phyloP scores from a whole-genome alignment of 2,329 filamentous ascomycete species.

The Cladosporium sp. region DNA sequence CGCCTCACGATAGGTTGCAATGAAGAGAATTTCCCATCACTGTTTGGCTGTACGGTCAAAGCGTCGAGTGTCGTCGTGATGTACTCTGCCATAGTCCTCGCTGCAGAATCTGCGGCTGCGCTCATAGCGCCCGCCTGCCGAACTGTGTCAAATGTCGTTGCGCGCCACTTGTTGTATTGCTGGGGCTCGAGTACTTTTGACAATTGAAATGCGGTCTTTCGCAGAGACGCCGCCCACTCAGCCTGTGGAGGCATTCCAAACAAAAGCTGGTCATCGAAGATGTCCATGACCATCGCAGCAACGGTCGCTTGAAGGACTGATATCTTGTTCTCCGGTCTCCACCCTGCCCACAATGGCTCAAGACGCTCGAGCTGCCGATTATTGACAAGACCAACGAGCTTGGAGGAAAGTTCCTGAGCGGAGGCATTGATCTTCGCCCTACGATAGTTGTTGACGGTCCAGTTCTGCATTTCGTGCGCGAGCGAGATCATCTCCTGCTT shows the following conservation, averaged over 20 bases:
- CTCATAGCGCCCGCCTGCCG: constrained; percentile 40
- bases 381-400: constrained; percentile 17
- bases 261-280: constrained; percentile 56
- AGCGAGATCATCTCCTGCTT: constrained; percentile 54
- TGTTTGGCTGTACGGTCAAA: constrained; percentile 22
- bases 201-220: constrained; percentile 19
- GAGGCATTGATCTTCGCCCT: constrained; percentile 48
- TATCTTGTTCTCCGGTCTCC: constrained; percentile 51
- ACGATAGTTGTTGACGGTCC: constrained; percentile 65
- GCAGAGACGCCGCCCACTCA: constrained; percentile 20
- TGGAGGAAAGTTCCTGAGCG: constrained; percentile 14
- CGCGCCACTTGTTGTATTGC: constrained; percentile 60
- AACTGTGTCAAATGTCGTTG: constrained; percentile 55
- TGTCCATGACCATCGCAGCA: constrained; percentile 54
- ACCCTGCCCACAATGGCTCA: constrained; percentile 44
- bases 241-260: constrained; percentile 53
- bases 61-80: constrained; percentile 22
- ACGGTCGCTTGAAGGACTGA: constrained; percentile 58
- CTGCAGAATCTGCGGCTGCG: constrained; percentile 10
- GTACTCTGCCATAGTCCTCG: constrained; percentile 20
- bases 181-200: constrained; percentile 30
- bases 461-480: constrained; percentile 65
- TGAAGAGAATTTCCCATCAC: constrained; percentile 16
- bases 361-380: constrained; percentile 20
- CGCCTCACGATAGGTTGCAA: constrained; percentile 25